Evolutionary conservation across 1,139 yeast species (phyloP).

Genomic region (Kodamaea sp.): DNA sequence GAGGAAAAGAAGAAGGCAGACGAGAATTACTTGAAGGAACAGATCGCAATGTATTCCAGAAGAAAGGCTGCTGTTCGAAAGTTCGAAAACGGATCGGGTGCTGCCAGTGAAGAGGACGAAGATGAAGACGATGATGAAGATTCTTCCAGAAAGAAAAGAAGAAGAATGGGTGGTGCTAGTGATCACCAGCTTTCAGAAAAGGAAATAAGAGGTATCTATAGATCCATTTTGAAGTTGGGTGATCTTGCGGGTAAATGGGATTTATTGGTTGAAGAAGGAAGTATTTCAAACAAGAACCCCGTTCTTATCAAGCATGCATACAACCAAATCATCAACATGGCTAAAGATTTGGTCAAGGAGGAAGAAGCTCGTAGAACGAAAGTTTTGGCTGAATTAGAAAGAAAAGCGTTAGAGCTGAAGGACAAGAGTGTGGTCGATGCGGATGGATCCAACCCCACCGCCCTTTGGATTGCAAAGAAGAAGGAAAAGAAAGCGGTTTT

Average conservation of each 20-base stretch:
- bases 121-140: slow-evolving; percentile 41
- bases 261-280: slow-evolving; percentile 85
- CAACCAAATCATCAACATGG: slow-evolving; percentile 62
- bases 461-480: slow-evolving; percentile 59
- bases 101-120: slow-evolving; percentile 36
- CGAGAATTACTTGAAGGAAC: slow-evolving; percentile 84
- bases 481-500: slow-evolving; percentile 84
- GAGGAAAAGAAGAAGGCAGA: slow-evolving; percentile 87
- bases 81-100: slow-evolving; percentile 27
- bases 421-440: slow-evolving; percentile 27
- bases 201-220: slow-evolving; percentile 84
- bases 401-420: slow-evolving; percentile 60
- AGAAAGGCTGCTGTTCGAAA: slow-evolving; percentile 73
- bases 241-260: slow-evolving; percentile 83
- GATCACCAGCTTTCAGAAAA: slow-evolving; percentile 72
- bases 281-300: slow-evolving; percentile 81
- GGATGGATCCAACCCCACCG: slow-evolving; percentile 30
- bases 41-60: slow-evolving; percentile 82
- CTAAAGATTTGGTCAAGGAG: slow-evolving; percentile 61
- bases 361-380: slow-evolving; percentile 66
- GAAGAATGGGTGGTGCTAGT: slow-evolving; percentile 39
- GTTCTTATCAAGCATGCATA: slow-evolving; percentile 78
- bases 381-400: slow-evolving; percentile 59
- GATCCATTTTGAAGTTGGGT: slow-evolving; percentile 81
- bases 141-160: slow-evolving; percentile 28